These are phyloP conservation scores for Calonectria pseudoturangicola DNA, from an alignment of 2,329 filamentous ascomycete species.

Conservation along the genomic window DNA sequence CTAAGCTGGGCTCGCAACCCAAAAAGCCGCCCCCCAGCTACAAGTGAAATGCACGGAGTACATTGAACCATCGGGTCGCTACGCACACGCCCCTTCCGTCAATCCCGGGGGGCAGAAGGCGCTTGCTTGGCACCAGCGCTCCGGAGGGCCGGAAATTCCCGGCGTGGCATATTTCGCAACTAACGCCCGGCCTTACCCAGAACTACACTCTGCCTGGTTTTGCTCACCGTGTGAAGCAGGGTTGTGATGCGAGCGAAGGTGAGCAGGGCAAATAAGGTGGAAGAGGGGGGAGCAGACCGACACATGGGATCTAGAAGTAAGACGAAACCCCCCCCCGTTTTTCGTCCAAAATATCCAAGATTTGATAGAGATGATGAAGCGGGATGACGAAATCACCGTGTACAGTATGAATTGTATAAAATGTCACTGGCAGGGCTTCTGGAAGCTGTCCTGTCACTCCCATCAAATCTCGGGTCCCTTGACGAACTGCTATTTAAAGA, in stretches of 20 bases:
- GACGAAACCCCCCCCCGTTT: background rate
- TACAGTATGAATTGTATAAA: background rate
- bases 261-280: background rate
- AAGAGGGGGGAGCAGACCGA: background rate
- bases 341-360: background rate
- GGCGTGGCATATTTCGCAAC: constrained; percentile 30
- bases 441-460: constrained; percentile 3
- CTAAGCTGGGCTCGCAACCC: constrained; percentile 21
- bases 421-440: background rate
- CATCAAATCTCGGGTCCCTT: background rate
- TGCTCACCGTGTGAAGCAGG: constrained; percentile 4
- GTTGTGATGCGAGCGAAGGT: constrained; percentile 9
- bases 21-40: constrained; percentile 13
- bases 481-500: background rate
- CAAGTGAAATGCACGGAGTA: constrained; percentile 13
- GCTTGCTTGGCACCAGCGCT: constrained; percentile 26
- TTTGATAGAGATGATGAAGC: background rate
- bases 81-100: constrained; percentile 33
- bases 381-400: constrained; percentile 1
- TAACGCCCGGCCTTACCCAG: constrained; percentile 11
- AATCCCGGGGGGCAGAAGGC: constrained; percentile 34
- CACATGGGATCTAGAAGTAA: background rate
- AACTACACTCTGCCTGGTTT: constrained; percentile 12
- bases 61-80: constrained; percentile 12
- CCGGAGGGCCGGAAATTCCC: constrained; percentile 44